These are phyloP conservation scores for Calocera viscosa DNA, from an alignment of 768 basidiomycete genomes.

Conservation along the genomic window DNA sequence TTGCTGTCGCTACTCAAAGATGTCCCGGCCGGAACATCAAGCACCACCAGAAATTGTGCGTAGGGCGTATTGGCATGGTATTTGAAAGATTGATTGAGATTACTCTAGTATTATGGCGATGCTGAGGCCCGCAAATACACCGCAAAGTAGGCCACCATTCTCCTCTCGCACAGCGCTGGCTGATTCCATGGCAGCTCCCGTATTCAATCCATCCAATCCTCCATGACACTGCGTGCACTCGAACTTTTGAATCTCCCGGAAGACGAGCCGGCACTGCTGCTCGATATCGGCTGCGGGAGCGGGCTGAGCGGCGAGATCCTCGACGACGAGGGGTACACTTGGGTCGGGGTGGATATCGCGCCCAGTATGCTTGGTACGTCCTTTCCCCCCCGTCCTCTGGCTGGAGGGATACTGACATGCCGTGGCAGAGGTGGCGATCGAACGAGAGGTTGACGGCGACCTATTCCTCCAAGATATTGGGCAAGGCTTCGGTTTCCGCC, in stretches of 20 bases:
- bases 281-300: conserved; percentile 97
- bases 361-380: conserved; percentile 92
- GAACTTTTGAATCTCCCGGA: conserved; percentile 77
- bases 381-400: neutral
- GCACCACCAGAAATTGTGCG: conserved; percentile 86
- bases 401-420: neutral
- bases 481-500: conserved; percentile 92
- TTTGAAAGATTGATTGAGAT: conserved; percentile 7
- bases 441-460: conserved; percentile 91
- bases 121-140: conserved; percentile 93
- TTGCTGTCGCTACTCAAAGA: conserved; percentile 23
- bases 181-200: conserved; percentile 49
- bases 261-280: conserved; percentile 67
- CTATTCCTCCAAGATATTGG: conserved; percentile 95
- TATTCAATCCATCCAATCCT: conserved; percentile 89
- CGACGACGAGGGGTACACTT: conserved; percentile 83
- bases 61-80: neutral
- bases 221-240: conserved; percentile 93
- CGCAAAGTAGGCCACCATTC: conserved; percentile 51
- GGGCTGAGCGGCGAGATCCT: conserved; percentile 93
- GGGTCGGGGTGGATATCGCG: conserved; percentile 89
- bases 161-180: neutral
- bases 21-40: conserved; percentile 81
- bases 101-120: conserved; percentile 84
- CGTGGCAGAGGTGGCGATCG: conserved; percentile 75